Base-by-base conservation (phyloP, 169 alveolate species). In the Plasmodium knowlesi region DNA sequence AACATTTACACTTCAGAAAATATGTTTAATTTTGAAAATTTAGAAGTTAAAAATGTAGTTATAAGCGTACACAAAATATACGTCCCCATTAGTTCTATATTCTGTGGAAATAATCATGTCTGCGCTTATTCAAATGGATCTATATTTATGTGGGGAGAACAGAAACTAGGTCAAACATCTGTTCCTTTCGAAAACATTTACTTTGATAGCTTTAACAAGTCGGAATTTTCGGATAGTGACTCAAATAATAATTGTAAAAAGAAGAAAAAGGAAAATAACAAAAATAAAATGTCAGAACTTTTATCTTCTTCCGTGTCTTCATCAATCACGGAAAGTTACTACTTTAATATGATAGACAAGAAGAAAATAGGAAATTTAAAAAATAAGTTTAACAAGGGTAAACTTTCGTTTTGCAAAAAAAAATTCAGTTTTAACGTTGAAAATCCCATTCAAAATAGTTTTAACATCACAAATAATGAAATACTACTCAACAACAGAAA, bases 81-180 rank as follows among this genome's bases (percentile, higher is more conserved):
- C 28, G 93, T 85, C 54, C 93, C 93, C 34, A 53, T 85, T 85
- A 85, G 85, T 85, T 85, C 93, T 10, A 74, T 85, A 74, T 85
- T 73, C 61, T 85, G 93, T 85, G 93, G 93, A n/a, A 78, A 41
- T 43, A 85, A 85, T 74, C 93, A 85, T 85, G 93, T 85, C 67
- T 85, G 93, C 41, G 93, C 93, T 43, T 85, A 73, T 85, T 85
- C 93, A 50, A 85, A 85, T 85, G 93, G 93, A 43, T 85, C 93
- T 43, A 74, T 85, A 85, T 85, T 85, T 85, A 85, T 85, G 93
- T 85, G 93, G 93, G 93, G 93, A 30, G 93, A 85, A 78, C 93
- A 85, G 41, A 85, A 85, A 43, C 70, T 85, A 85, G 93, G 93
- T 32, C 93, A 85, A 85, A 85, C 83, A 76, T 85, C 93, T n/a